These are phyloP conservation scores for Solanum chaucha DNA, from an alignment of 257 asterid genomes.

Conservation along the genomic window DNA sequence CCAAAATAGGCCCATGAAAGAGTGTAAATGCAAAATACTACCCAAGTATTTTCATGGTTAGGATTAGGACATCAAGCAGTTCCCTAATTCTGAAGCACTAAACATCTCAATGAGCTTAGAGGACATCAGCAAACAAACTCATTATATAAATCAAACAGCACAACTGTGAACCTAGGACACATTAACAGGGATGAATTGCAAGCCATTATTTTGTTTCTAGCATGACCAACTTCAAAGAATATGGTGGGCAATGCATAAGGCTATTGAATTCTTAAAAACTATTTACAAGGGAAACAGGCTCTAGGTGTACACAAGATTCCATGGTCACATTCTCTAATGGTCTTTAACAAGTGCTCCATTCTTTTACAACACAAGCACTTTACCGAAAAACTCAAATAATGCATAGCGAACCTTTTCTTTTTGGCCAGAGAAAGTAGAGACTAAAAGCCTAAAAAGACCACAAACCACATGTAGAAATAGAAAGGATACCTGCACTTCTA, in stretches of 20 bases:
- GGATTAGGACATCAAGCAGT: background rate
- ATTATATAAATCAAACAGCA: background rate
- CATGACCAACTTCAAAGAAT: background rate
- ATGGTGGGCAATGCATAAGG: background rate
- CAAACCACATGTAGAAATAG: background rate
- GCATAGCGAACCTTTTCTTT: background rate
- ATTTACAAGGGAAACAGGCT: background rate
- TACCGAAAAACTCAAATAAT: background rate
- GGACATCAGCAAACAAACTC: background rate
- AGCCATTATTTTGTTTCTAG: background rate
- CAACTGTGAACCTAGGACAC: background rate
- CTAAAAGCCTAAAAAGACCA: background rate
- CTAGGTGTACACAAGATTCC: background rate
- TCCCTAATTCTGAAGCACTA: background rate
- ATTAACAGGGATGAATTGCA: background rate
- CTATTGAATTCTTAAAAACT: background rate
- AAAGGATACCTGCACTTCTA: conserved; percentile 62
- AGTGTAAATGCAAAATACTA: background rate
- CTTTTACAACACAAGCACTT: background rate
- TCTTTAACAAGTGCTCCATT: background rate
- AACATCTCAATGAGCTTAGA: background rate
- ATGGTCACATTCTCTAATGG: background rate
- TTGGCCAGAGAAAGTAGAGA: background rate
- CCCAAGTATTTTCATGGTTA: background rate
- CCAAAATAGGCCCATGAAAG: background rate